Evolutionary conservation across 805 yeast species (phyloP), one percentile per base, ranked within the genome.

Genomic region (Cyberlindnera japonica): DNA sequence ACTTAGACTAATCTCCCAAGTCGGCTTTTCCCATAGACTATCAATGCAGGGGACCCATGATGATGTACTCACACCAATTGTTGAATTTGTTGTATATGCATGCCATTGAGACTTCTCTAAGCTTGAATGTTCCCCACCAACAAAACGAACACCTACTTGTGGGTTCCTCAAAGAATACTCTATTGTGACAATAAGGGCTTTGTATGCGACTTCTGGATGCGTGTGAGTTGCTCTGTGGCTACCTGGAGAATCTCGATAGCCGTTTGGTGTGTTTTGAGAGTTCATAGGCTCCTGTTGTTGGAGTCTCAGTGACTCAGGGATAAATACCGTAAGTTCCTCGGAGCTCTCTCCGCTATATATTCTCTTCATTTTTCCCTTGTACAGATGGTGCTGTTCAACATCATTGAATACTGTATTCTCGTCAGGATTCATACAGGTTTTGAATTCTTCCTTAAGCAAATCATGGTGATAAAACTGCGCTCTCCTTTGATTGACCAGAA

Each of bases 11-110:
- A 93, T 58, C 47, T 89, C 89, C 98, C 98, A 93, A 1, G 96
- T 83, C 31, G 85, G 83, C 46, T 87, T 76, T 52, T 89, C 96
- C 75, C 90, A 83, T 23, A 89, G 61, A 33, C 83, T 85, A 49
- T 93, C 97, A 6, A 93, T 73, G 58, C 99, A 93, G 0, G 99
- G 99, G 35, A 93, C 84, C 99, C 99, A 93, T n/a, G 89, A 83
- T 3, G 96, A 86, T 0, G 98, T 85, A 13, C 93, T 77, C 4
- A 83, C 72, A 14, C 88, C 87, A 33, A 81, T 63, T 21, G 87
- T 89, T 5, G 86, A 72, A 55, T 91, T 90, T 2, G 77, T 70
- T 0, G 98, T 91, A 61, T 84, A 89, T 2, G 87, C 95, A 54
- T 83, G 93, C 95, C 96, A 88, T 34, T 65, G 63, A 25, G 43